A percentile compares a stretch with the other conserved stretches of the same genome.
Conservation (phyloP, 2,329 filamentous ascomycete genomes). For the Ophiobolus disseminans region DNA sequence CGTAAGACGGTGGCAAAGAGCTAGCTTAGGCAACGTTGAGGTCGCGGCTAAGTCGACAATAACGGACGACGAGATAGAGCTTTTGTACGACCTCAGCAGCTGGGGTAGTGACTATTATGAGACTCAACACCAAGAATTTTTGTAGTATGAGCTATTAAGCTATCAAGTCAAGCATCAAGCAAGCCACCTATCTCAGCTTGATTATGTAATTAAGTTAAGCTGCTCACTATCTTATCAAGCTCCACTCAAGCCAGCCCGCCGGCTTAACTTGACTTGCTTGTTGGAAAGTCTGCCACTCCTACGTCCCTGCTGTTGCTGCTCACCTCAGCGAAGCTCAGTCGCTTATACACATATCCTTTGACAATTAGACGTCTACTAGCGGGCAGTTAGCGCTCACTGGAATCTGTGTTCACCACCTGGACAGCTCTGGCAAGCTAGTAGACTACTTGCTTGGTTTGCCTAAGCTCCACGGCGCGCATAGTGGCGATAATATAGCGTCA, state of each 20-base stretch:
- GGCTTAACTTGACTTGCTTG: slow-evolving; percentile 1
- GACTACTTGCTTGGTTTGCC: not conserved
- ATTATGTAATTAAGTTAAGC: slow-evolving; percentile 1
- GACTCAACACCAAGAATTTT: slow-evolving; percentile 2
- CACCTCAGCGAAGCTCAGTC: slow-evolving; percentile 6
- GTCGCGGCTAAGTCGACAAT: not conserved
- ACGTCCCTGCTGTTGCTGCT: slow-evolving; percentile 3
- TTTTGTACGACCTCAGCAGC: slow-evolving; percentile 1
- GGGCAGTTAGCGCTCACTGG: slow-evolving; percentile 6
- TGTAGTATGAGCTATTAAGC: slow-evolving; percentile 3
- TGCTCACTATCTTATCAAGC: slow-evolving; percentile 3
- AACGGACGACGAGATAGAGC: slow-evolving; percentile 1
- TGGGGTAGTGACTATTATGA: not conserved
- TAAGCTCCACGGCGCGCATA: not conserved
- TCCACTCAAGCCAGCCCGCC: slow-evolving; percentile 1
- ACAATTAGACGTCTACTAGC: slow-evolving; percentile 12
- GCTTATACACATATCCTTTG: slow-evolving; percentile 14
- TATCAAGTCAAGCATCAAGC: slow-evolving; percentile 7
- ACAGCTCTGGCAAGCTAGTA: slow-evolving; percentile 1
- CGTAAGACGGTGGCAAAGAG: slow-evolving; percentile 2
- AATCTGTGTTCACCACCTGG: slow-evolving; percentile 11
- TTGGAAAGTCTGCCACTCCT: slow-evolving; percentile 4
- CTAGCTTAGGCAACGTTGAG: not conserved
- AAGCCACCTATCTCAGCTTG: slow-evolving; percentile 3
- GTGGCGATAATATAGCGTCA: slow-evolving; percentile 11